A percentile compares a stretch with the other conserved stretches of the same genome.
Conservation (phyloP, 352 stramenopile genomes). For the Thalassiosira hispida region DNA sequence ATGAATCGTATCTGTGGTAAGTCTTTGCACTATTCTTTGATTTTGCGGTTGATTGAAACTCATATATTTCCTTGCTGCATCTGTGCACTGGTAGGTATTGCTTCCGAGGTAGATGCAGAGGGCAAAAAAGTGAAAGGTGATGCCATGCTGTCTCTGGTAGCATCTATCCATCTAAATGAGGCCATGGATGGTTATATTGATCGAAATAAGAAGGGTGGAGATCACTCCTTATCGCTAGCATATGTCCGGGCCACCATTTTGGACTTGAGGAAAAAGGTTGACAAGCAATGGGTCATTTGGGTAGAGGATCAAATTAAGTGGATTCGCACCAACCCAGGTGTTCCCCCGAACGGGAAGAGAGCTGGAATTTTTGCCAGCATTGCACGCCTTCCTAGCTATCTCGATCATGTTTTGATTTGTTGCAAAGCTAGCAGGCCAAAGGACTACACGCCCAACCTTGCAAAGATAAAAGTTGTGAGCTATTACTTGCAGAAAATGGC, state of each 20-base stretch:
- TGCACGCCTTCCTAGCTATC: conserved; percentile 75
- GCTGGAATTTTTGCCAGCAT: conserved; percentile 81
- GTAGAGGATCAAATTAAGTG: conserved; percentile 84
- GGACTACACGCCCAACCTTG: conserved; percentile 75
- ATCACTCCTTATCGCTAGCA: conserved; percentile 81
- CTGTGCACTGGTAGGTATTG: too few species aligned
- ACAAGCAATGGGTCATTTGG: conserved; percentile 84
- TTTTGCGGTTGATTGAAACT: too few species aligned
- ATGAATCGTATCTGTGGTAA: conserved; percentile 80
- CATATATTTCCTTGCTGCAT: too few species aligned
- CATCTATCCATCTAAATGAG: conserved; percentile 83
- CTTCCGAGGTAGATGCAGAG: conserved; percentile 60
- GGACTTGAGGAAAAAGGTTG: conserved; percentile 80
- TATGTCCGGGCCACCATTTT: conserved; percentile 84
- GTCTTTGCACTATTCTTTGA: too few species aligned
- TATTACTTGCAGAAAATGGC: conserved; percentile 85
- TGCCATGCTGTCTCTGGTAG: conserved; percentile 79
- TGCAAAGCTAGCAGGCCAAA: conserved; percentile 69
- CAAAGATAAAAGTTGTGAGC: conserved; percentile 81
- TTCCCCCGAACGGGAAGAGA: conserved; percentile 80
- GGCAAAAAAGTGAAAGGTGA: conserved; percentile 63
- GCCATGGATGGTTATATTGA: conserved; percentile 84
- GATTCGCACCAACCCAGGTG: conserved; percentile 76
- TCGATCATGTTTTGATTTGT: conserved; percentile 81
- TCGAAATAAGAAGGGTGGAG: conserved; percentile 81